Conservation (phyloP, 805 yeast genomes). For the Huiozyma naganishii region DNA sequence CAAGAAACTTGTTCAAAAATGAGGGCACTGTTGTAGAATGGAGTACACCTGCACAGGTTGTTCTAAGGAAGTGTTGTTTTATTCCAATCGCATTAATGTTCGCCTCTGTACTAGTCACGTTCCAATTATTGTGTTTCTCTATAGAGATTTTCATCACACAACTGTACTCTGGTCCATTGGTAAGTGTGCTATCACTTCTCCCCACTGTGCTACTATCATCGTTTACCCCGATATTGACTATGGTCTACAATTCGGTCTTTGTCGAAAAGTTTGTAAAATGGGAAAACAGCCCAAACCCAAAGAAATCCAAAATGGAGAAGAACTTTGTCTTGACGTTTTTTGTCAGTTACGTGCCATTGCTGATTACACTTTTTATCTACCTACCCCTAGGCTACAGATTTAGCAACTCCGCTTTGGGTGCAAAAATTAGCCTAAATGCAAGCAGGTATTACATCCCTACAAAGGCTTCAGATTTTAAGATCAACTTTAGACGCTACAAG, state of each 20-base stretch:
- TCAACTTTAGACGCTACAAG: slow-evolving; percentile 56
- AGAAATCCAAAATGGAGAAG: slow-evolving; percentile 54
- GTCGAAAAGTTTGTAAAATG: slow-evolving; percentile 45
- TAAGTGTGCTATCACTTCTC: slow-evolving; percentile 45
- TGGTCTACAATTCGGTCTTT: slow-evolving; percentile 42
- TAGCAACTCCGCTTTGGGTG: slow-evolving; percentile 23
- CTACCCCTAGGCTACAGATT: slow-evolving; percentile 77
- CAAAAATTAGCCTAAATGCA: neutral
- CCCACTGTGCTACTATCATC: slow-evolving; percentile 66
- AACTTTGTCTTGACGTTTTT: slow-evolving; percentile 66
- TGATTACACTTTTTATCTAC: slow-evolving; percentile 77
- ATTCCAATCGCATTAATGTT: slow-evolving; percentile 56
- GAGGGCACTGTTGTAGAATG: neutral
- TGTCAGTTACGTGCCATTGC: slow-evolving; percentile 70
- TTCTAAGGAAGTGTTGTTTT: slow-evolving; percentile 52
- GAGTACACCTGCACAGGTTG: slow-evolving; percentile 6
- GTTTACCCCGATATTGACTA: slow-evolving; percentile 58
- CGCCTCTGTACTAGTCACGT: slow-evolving; percentile 41
- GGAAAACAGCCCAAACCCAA: slow-evolving; percentile 40
- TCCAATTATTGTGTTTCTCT: slow-evolving; percentile 59
- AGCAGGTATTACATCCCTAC: slow-evolving; percentile 4
- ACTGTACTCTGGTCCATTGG: slow-evolving; percentile 74
- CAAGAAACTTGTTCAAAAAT: neutral
- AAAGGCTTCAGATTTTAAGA: slow-evolving; percentile 33
- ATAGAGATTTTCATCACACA: slow-evolving; percentile 82